Evolutionary conservation across 768 basidiomycete genomes (phyloP).

Genomic region (Nevesoporus exiguus): DNA sequence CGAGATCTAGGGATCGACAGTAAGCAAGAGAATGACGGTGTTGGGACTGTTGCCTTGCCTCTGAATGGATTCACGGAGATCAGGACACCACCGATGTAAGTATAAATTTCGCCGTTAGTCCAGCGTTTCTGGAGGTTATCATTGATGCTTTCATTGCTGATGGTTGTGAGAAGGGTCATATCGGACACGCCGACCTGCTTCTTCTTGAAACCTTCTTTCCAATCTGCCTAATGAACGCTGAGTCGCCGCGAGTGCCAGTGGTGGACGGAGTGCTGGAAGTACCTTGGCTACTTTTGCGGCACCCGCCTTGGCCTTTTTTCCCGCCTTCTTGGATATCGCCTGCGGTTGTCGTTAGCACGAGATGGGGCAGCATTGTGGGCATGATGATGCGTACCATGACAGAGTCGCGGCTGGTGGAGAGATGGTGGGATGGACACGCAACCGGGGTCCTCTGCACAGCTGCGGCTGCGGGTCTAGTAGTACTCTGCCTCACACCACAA

Average conservation of each 20-base stretch:
- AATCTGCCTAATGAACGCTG: slow-evolving; percentile 71
- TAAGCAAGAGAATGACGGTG: slow-evolving; percentile 2
- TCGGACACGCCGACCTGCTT: slow-evolving; percentile 97
- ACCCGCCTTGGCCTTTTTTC: slow-evolving; percentile 75
- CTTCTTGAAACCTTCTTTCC: slow-evolving; percentile 99
- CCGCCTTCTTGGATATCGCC: slow-evolving; percentile 90
- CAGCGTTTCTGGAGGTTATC: slow-evolving; percentile 97
- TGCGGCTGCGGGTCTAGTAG: slow-evolving; percentile 13
- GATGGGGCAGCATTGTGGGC: neutral
- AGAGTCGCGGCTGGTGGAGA: slow-evolving; percentile 5
- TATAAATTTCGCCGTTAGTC: slow-evolving; percentile 95
- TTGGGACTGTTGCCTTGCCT: slow-evolving; percentile 47
- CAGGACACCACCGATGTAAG: slow-evolving; percentile 96
- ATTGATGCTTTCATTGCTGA: slow-evolving; percentile 97
- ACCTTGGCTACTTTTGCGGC: slow-evolving; percentile 75
- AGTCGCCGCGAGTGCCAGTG: slow-evolving; percentile 8
- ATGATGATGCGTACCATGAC: slow-evolving; percentile 21
- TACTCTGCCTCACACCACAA: neutral
- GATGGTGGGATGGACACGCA: neutral
- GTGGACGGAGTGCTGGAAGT: slow-evolving; percentile 9
- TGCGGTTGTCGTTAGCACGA: slow-evolving; percentile 28
- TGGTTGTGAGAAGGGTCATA: slow-evolving; percentile 96
- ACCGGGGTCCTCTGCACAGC: slow-evolving; percentile 19
- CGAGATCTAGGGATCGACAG: slow-evolving; percentile 62
- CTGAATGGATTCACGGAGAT: slow-evolving; percentile 99